Base-by-base conservation (phyloP, 495 filamentous ascomycete genomes). In the Amniculicola lignicola region DNA sequence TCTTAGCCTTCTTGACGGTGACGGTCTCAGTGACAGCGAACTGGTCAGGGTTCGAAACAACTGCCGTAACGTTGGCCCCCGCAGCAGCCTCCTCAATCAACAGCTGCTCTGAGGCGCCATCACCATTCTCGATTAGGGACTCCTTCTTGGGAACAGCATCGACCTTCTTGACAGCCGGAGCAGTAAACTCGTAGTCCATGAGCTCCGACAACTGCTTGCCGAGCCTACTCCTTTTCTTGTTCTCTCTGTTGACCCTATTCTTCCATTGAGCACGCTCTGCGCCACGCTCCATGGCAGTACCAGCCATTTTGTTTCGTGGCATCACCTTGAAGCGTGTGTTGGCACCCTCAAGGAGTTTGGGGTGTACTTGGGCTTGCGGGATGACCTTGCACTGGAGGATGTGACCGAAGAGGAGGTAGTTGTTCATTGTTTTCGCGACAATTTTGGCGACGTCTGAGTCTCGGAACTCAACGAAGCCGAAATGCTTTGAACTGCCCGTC, bases 381-480 rank as follows among this genome's bases (percentile, higher is more conserved):
- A 97, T 80, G 25, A 80, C 72, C 69, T 89, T 87, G 72, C 88
- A 90, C 67, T 92, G 88, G 54, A 98, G 74, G 59, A 97, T 86
- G 67, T 94, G 91, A 9, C 88, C 86, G 70, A 93, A 96, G 65
- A 98, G 79, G 14, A 97, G 84, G 68, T 98, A 98, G 73, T 93
- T 96, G 74, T 97, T 80, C 94, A 97, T 98, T 2, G 93, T 96
- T 61, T 85, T 84, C 14, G 87, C 85, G 41, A 92, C 93, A 59
- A 97, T 89, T 65, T 87, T 82, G 50, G 92, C 91, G 23, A 95
- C 91, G 23, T 83, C 79, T 33, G 74, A 69, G 39, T 83, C 85
- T 18, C 79, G 77, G 67, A 98, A 98, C 68, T 97, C 88, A 62
- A 98, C 77, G 69, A 95, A 97, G 7, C 89, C 93, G 65, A 86